Evolutionary conservation across 495 filamentous ascomycete species (phyloP), one percentile per base, ranked within the genome.

Genomic region (Trichodelitschia bisporula): DNA sequence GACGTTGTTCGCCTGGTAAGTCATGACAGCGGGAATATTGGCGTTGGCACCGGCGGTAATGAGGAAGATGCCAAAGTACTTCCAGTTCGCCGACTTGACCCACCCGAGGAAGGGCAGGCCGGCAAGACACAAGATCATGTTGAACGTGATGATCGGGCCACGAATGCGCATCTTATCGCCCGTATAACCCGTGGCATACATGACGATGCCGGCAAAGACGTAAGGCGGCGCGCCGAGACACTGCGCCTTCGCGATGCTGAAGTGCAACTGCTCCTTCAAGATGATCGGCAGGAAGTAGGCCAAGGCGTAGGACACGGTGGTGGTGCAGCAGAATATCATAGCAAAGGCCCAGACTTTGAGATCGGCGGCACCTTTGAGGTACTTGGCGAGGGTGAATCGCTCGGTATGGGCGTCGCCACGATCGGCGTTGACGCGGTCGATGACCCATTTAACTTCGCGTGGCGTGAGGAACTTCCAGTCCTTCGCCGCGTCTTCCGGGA

Each of bases 21-120:
- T 23, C 40, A 48, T 57, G 24, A 52, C 38, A 12, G 52, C 50
- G 0, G 62, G 68, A 16, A 70, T 56, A 42, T 74, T 76, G 9
- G 64, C 56, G 45, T 73, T 74, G 18, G 60, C 55, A 5, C 65
- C 63, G 4, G 61, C 62, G 0, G 64, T 66, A 16, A 55, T 55
- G 27, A 74, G 47, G 53, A 74, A 77, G n/a, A 69, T 60, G 19
- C 69, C 69, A 31, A 69, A 63, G 40, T 73, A 75, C 13, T 64
- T 62, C 3, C 58, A 57, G 3, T 43, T 55, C 16, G 56, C 33
- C 33, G 45, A 50, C 14, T 44, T 37, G 19, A 54, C 51, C 44
- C 61, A 75, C n/a, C 59, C 60, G 38, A 65, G 52, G 44, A 65
- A 54, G 10, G 55, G 47, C 15, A 64, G 45, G 15, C 61, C 61